These are phyloP conservation scores for Trichodelitschia bisporula DNA, from an alignment of 495 filamentous ascomycete species.

Conservation along the genomic window DNA sequence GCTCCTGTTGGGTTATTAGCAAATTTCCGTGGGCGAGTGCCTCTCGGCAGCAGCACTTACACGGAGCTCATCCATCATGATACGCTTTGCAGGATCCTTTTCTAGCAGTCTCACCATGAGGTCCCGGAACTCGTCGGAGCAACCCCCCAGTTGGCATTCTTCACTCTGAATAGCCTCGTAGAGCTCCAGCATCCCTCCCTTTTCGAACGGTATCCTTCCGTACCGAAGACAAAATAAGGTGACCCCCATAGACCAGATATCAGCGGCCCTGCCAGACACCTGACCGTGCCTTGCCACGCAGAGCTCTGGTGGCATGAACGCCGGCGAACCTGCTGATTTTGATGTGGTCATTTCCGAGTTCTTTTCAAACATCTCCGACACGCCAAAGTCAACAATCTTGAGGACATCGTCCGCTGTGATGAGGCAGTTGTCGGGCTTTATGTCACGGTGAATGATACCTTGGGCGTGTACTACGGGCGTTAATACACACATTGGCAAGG, in stretches of 20 bases:
- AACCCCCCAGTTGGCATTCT: conserved; percentile 19
- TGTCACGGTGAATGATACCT: conserved; percentile 87
- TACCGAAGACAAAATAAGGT: conserved; percentile 84
- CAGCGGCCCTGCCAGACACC: conserved; percentile 69
- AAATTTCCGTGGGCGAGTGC: too few relatives aligned
- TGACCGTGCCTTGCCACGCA: conserved; percentile 76
- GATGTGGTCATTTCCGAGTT: conserved; percentile 69
- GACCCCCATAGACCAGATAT: conserved; percentile 98
- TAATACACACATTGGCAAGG: background rate
- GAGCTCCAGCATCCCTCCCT: conserved; percentile 53
- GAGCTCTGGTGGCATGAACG: conserved; percentile 82
- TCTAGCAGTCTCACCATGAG: conserved; percentile 16
- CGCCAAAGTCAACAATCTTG: conserved; percentile 94
- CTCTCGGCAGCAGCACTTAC: conserved; percentile 29
- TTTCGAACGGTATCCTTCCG: conserved; percentile 65
- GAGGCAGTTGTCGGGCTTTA: conserved; percentile 92
- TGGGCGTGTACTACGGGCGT: conserved; percentile 49
- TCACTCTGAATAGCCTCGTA: conserved; percentile 71
- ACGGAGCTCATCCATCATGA: conserved; percentile 56
- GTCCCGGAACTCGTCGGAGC: conserved; percentile 15
- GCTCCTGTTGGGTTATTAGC: conserved; percentile 37
- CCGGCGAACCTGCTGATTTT: conserved; percentile 86
- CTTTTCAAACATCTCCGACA: conserved; percentile 96
- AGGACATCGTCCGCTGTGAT: conserved; percentile 75
- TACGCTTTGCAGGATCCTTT: conserved; percentile 39